These are phyloP conservation scores for Sarcodon aspratus DNA, from an alignment of 768 basidiomycete species.

Conservation along the genomic window DNA sequence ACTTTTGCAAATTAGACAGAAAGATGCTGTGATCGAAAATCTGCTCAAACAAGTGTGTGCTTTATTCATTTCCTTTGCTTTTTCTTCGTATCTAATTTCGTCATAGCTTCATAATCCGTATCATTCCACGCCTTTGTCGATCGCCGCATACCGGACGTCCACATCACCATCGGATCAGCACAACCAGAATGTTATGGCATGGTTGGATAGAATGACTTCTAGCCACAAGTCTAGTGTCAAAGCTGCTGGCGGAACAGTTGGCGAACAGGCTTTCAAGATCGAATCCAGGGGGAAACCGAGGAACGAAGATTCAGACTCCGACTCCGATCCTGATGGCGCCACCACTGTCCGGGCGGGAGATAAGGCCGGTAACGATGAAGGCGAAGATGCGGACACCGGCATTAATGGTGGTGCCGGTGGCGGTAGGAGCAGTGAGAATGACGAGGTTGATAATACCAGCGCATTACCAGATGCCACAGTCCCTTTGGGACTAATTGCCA, in stretches of 20 bases:
- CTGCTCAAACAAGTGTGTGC: slow-evolving; percentile 64
- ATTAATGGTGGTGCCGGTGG: slow-evolving; percentile 9
- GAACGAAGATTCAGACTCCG: slow-evolving; percentile 18
- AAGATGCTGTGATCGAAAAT: slow-evolving; percentile 78
- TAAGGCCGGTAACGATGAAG: slow-evolving; percentile 7
- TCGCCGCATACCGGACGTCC: slow-evolving; percentile 69
- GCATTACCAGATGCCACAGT: slow-evolving; percentile 60
- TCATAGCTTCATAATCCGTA: slow-evolving; percentile 70
- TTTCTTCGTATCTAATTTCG: slow-evolving; percentile 2
- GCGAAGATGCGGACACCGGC: slow-evolving; percentile 12
- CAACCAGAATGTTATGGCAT: slow-evolving; percentile 58
- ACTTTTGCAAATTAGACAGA: slow-evolving; percentile 77
- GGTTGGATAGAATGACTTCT: slow-evolving; percentile 45
- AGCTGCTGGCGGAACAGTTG: slow-evolving; percentile 32
- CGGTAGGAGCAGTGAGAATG: slow-evolving; percentile 15
- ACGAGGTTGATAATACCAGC: slow-evolving; percentile 33
- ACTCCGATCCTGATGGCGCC: slow-evolving; percentile 18
- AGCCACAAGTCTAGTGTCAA: slow-evolving; percentile 44
- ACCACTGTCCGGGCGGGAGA: slow-evolving; percentile 3
- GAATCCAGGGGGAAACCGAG: slow-evolving; percentile 20
- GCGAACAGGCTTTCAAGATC: slow-evolving; percentile 31
- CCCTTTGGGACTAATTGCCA: slow-evolving; percentile 67
- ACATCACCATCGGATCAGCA: slow-evolving; percentile 65
- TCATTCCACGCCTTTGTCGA: slow-evolving; percentile 65
- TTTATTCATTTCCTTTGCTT: background rate